Evolutionary conservation across 257 asterid species (phyloP).

Genomic region (Salvia miltiorrhiza): DNA sequence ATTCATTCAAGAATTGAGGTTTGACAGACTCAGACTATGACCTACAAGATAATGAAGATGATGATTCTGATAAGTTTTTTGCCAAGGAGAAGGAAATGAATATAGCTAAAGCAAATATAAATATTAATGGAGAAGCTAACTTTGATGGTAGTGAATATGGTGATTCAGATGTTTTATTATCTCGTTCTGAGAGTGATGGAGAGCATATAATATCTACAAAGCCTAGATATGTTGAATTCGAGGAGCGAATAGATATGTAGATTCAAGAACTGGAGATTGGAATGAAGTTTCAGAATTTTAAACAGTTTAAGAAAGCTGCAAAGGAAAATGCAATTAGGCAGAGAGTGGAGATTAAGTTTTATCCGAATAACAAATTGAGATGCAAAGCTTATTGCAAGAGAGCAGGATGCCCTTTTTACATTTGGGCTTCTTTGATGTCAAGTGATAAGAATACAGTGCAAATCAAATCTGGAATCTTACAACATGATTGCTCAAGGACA

Average conservation of each 20-base stretch:
- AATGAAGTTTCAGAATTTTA: neutral
- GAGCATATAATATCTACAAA: neutral
- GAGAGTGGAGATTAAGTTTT: neutral
- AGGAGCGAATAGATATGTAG: neutral
- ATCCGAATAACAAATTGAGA: neutral
- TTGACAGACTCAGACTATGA: neutral
- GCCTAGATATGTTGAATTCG: neutral
- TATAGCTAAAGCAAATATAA: neutral
- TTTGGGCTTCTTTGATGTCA: conserved; percentile 3
- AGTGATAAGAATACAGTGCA: neutral
- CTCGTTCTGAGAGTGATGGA: neutral
- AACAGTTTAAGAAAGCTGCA: neutral
- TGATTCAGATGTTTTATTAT: neutral
- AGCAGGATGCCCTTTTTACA: neutral
- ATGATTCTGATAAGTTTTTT: neutral
- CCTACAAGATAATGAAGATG: neutral
- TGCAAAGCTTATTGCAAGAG: neutral
- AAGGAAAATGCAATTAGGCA: neutral
- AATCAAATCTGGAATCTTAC: neutral
- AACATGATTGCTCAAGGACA: neutral
- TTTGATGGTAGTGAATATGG: neutral
- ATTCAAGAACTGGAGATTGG: neutral
- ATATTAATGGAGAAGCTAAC: neutral
- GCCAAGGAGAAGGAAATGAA: neutral
- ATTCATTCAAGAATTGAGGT: too few species aligned